Conservation (phyloP, 2,329 filamentous ascomycete species). For the Arthrocladium fulminans region DNA sequence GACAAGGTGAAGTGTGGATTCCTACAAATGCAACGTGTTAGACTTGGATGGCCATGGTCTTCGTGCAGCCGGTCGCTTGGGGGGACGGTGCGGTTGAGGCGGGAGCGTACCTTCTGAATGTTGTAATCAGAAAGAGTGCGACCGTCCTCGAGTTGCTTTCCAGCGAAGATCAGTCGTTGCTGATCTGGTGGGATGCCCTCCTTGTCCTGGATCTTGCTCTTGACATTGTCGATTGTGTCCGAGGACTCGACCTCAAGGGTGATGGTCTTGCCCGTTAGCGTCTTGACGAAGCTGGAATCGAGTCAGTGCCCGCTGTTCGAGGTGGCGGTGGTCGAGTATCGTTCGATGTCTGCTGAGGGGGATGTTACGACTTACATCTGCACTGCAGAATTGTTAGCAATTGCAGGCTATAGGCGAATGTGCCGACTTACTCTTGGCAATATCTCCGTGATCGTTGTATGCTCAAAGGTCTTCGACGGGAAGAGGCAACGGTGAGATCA, state of each 20-base stretch:
- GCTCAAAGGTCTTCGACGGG: constrained; percentile 1
- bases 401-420: neutral
- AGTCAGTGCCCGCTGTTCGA: constrained; percentile 6
- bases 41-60: no score
- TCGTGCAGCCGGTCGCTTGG: no score
- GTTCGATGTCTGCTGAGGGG: constrained; percentile 25
- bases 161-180: constrained; percentile 97
- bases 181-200: constrained; percentile 97
- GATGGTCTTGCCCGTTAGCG: constrained; percentile 99
- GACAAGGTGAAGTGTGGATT: constrained; percentile 96
- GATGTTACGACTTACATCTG: constrained; percentile 64
- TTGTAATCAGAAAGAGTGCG: constrained; percentile 97
- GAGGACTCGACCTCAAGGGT: constrained; percentile 98
- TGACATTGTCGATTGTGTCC: constrained; percentile 99
- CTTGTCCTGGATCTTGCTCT: constrained; percentile 99
- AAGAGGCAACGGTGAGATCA: constrained; percentile 1
- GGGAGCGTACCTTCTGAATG: constrained; percentile 80
- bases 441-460: neutral
- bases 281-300: constrained; percentile 87
- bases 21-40: constrained; percentile 45
- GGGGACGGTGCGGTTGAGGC: neutral
- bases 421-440: constrained; percentile 9
- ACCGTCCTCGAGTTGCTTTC: constrained; percentile 98
- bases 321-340: constrained; percentile 19
- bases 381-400: constrained; percentile 47